These are phyloP conservation scores for Pyricularia grisea DNA, from an alignment of 2,329 filamentous ascomycete genomes.

Conservation along the genomic window DNA sequence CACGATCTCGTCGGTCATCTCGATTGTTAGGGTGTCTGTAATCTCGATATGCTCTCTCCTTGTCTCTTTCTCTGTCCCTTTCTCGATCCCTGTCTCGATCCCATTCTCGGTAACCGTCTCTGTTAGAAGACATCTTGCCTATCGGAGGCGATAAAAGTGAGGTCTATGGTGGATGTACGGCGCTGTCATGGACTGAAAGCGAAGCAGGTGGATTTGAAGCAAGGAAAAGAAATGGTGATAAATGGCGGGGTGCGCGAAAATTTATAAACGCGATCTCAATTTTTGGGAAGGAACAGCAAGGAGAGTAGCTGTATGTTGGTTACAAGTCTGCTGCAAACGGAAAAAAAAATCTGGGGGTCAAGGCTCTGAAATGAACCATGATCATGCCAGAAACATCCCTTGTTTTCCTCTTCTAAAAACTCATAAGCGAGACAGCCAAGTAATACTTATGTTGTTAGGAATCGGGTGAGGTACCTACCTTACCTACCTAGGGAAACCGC, in stretches of 20 bases:
- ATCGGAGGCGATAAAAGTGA: background rate
- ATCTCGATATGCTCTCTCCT: background rate
- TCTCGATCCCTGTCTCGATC: background rate
- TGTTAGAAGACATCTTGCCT: background rate
- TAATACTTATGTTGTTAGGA: no score
- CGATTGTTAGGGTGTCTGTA: background rate
- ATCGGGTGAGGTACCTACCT: no score
- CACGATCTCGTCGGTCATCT: background rate
- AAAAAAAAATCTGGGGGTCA: background rate
- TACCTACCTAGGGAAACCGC: no score
- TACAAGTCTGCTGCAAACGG: background rate
- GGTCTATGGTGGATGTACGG: background rate
- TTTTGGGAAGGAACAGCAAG: background rate
- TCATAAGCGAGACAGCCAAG: no score
- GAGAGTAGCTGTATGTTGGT: background rate
- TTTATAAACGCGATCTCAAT: background rate
- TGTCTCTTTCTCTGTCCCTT: background rate
- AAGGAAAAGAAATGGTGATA: background rate
- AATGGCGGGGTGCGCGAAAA: background rate
- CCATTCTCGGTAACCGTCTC: conserved; percentile 3
- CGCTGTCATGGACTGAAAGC: background rate
- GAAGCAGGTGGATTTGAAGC: background rate
- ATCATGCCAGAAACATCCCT: background rate
- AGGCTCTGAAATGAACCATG: background rate
- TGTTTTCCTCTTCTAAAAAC: background rate